A percentile compares a stretch with the other conserved stretches of the same genome.
Conservation (phyloP, 2,329 filamentous ascomycete genomes). For the Cytospora mali region DNA sequence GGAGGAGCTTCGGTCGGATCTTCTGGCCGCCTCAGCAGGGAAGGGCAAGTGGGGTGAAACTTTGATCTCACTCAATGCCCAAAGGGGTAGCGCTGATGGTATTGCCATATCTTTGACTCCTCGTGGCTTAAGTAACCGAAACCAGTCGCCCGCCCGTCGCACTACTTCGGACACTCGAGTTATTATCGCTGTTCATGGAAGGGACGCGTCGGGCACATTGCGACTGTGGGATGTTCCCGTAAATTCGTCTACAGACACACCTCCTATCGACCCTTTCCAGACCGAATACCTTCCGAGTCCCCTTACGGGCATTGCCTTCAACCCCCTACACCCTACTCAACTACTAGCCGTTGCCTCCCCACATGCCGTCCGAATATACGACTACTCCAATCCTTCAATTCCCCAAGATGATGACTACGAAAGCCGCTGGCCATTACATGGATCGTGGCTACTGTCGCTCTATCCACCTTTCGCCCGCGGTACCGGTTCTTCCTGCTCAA, state of each 20-base stretch:
- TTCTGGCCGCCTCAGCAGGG: slow-evolving; percentile 58
- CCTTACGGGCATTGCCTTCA: slow-evolving; percentile 61
- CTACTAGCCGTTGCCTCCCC: slow-evolving; percentile 58
- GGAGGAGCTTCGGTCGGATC: slow-evolving; percentile 52
- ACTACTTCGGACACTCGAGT: slow-evolving; percentile 41
- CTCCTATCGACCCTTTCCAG: slow-evolving; percentile 56
- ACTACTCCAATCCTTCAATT: slow-evolving; percentile 58
- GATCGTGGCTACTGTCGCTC: slow-evolving; percentile 66
- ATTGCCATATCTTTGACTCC: slow-evolving; percentile 56
- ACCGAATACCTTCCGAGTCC: slow-evolving; percentile 60
- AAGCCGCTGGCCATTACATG: slow-evolving; percentile 57
- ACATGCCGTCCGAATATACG: slow-evolving; percentile 63
- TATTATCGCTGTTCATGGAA: slow-evolving; percentile 63
- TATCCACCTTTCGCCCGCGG: slow-evolving; percentile 59
- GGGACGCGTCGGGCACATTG: slow-evolving; percentile 61
- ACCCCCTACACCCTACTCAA: slow-evolving; percentile 54
- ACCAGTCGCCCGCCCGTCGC: slow-evolving; percentile 39
- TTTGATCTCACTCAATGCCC: slow-evolving; percentile 56
- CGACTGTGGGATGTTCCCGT: slow-evolving; percentile 61
- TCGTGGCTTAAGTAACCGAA: slow-evolving; percentile 30
- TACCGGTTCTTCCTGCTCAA: slow-evolving; percentile 43
- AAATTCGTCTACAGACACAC: slow-evolving; percentile 41
- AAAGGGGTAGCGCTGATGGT: slow-evolving; percentile 55
- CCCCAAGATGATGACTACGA: slow-evolving; percentile 53
- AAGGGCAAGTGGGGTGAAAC: slow-evolving; percentile 67